Base-by-base conservation (phyloP, 2,329 filamentous ascomycete species). In the Neofusicoccum laricinum region DNA sequence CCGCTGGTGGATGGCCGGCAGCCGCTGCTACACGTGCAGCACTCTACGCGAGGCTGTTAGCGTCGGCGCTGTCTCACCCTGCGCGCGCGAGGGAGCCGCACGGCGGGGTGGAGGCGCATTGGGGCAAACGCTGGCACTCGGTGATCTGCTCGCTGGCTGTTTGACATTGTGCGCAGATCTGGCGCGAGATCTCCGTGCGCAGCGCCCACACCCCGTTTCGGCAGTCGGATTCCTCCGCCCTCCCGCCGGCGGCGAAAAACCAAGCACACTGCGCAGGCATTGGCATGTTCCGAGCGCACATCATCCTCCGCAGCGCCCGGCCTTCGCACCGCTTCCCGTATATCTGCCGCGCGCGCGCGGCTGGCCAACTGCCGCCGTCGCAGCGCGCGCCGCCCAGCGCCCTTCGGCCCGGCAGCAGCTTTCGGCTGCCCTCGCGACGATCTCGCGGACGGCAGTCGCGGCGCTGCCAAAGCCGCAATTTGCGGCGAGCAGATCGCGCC, bases 11-110 rank as follows among this genome's bases (percentile, higher is more conserved):
- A 34, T 12, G 49, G 17, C 49, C 14, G 38, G 51, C 17, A 48
- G 45, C 10, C n/a, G 41, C 41, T 19, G 19, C 4, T 21, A 40
- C n/a, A 17, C 41, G 41, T 4, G 41, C 32, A 36, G 14, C 38
- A 58, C 38, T 43, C 38, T 43, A 58, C 38, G 53, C 53, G 53
- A 58, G 38, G 38, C 38, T 58, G 53, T 45, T 58, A 58, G 53
- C 53, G 53, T 58, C 53, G 53, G 53, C 53, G 51, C 51, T 55
- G 51, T 55, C 53, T 45, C 53, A 58, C 38, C 53, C 38, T 58
- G 49, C 32, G 32, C 32, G 32, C 49, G 34, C 50, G 50, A 53
- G 50, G 50, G 50, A 53, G 50, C 50, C 50, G 50, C 50, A 53
- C 50, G 50, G 51, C 51, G 51, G 51, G 51, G 51, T 55, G 51